A percentile compares a stretch with the other conserved stretches of the same genome.
Evolutionary conservation across 352 stramenopile genomes (phyloP).

Genomic region (Ophiocytium majus): DNA sequence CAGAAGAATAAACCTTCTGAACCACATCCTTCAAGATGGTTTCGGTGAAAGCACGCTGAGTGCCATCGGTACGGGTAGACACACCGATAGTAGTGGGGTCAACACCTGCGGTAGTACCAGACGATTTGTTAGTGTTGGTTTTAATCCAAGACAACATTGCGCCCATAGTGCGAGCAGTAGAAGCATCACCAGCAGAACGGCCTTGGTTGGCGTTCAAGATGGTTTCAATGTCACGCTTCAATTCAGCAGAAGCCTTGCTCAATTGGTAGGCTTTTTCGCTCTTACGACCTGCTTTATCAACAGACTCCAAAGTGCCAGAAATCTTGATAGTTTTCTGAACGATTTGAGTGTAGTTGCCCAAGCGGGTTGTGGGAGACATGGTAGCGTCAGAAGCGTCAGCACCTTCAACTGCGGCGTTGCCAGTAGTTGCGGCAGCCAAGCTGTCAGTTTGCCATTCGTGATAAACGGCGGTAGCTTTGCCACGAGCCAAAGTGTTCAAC

Average conservation of each 20-base stretch:
- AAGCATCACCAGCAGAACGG: background rate
- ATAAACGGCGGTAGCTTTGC: background rate
- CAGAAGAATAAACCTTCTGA: background rate
- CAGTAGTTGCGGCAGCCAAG: background rate
- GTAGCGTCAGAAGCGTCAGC: background rate
- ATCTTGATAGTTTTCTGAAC: background rate
- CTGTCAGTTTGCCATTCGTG: slow-evolving; percentile 7
- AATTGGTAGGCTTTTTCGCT: background rate
- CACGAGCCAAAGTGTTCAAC: background rate
- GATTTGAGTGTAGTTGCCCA: background rate
- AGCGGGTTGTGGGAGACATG: background rate
- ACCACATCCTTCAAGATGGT: background rate
- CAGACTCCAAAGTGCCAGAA: background rate
- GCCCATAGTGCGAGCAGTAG: background rate
- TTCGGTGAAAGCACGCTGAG: slow-evolving; percentile 2
- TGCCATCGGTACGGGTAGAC: background rate
- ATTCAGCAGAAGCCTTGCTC: background rate
- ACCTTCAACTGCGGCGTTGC: background rate
- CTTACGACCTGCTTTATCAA: background rate
- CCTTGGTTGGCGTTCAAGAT: background rate
- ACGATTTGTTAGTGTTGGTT: slow-evolving; percentile 10
- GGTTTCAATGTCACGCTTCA: slow-evolving; percentile 11
- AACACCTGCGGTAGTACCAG: background rate
- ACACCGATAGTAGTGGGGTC: background rate
- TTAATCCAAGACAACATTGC: background rate